Evolutionary conservation across 2,329 filamentous ascomycete genomes (phyloP).

Genomic region (Chaetomium strumarium): DNA sequence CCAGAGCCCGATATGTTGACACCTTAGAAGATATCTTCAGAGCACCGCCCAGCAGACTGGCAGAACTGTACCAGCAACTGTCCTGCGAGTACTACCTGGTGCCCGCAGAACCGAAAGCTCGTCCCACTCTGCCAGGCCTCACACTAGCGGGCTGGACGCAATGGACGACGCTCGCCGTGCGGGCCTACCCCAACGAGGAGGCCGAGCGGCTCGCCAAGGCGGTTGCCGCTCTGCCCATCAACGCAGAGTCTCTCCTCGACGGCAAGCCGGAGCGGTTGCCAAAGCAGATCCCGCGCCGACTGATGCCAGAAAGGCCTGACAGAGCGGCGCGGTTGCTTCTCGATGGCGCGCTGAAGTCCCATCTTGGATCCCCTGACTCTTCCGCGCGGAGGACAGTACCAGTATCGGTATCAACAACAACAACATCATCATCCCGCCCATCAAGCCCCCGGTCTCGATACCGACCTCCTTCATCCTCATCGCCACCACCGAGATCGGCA

Average conservation of each 20-base stretch:
- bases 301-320: slow-evolving; percentile 60
- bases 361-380: neutral
- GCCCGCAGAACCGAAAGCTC: slow-evolving; percentile 45
- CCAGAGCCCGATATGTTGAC: neutral
- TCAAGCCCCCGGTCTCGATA: slow-evolving; percentile 7
- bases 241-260: slow-evolving; percentile 45
- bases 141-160: slow-evolving; percentile 62
- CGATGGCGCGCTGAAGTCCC: slow-evolving; percentile 47
- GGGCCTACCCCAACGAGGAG: slow-evolving; percentile 71
- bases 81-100: slow-evolving; percentile 61
- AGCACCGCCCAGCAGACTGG: slow-evolving; percentile 46
- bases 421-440: neutral
- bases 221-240: slow-evolving; percentile 64
- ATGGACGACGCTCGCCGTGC: slow-evolving; percentile 69
- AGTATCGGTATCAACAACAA: neutral
- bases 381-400: too few species aligned
- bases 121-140: slow-evolving; percentile 57
- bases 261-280: slow-evolving; percentile 68
- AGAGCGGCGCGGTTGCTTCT: slow-evolving; percentile 53
- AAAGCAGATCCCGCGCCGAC: slow-evolving; percentile 66
- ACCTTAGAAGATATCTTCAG: slow-evolving; percentile 8
- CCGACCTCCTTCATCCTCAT: neutral
- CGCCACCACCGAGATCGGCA: neutral
- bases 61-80: slow-evolving; percentile 50
- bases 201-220: slow-evolving; percentile 63